Base-by-base conservation (phyloP, 139 green algal species). In the Chlamydomonas asymmetrica region DNA sequence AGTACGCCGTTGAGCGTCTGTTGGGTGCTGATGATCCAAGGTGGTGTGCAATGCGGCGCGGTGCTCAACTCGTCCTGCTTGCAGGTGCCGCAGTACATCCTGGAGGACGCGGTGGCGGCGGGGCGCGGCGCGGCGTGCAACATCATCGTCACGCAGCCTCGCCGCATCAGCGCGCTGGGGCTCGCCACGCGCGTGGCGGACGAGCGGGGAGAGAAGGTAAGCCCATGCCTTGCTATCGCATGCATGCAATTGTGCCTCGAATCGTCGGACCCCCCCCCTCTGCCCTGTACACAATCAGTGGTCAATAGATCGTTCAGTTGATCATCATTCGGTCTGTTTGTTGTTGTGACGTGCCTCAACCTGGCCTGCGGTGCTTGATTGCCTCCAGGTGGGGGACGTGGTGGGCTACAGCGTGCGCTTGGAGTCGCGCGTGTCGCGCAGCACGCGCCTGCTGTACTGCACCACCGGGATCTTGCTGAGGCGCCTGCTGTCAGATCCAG, bases 361-460 rank as follows among this genome's bases (percentile, higher is more conserved):
- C n/a, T n/a, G n/a, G n/a, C n/a, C n/a, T n/a, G n/a, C n/a, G n/a
- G n/a, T n/a, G n/a, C n/a, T n/a, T n/a, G n/a, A n/a, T n/a, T n/a
- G n/a, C n/a, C n/a, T n/a, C n/a, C n/a, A n/a, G 86, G 65, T 91
- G 7, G 95, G 94, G 2, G 75, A 86, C 0, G 85, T 82, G 5
- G 91, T 98, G 23, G 93, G 92, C 25, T 97, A 96, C n/a, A 85
- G 79, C 60, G 89, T 96, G 40, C 83, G 87, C 5, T 80, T 97
- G 39, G 94, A 98, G 52, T 80, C 64, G 69, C 79, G 84, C 34
- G 73, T 54, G 37, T 90, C 70, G 13, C 63, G 68, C 2, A 73
- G 81, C 75, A 98, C 95, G 0, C 88, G 92, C 16, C 80, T 98
- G 32, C 80, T 97, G 31, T 98, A 97, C 85, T 97, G 94, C 85